phyloP scores from a whole-genome alignment of 345 rosid species.

The Salix koriyanagi region DNA sequence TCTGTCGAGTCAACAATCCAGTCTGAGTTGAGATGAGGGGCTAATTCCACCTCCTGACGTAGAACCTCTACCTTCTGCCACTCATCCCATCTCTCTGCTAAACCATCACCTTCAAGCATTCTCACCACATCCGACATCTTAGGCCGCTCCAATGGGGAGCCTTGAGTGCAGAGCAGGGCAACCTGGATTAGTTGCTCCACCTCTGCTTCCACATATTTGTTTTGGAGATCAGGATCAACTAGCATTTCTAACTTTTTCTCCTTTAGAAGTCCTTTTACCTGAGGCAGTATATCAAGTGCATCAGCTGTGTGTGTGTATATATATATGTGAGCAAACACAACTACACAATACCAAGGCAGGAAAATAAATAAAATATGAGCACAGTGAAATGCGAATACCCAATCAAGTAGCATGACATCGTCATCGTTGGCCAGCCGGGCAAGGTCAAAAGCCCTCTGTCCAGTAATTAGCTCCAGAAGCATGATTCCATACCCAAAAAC shows the following conservation, averaged over 20 bases:
- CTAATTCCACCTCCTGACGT: slow-evolving; percentile 74
- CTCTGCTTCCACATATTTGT: slow-evolving; percentile 63
- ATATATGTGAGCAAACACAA: neutral
- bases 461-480: slow-evolving; percentile 92
- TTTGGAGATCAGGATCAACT: slow-evolving; percentile 89
- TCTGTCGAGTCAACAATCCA: slow-evolving; percentile 92
- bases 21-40: slow-evolving; percentile 68
- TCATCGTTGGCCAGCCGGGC: slow-evolving; percentile 96
- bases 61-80: slow-evolving; percentile 94
- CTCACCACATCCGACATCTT: slow-evolving; percentile 96
- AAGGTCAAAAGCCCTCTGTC: slow-evolving; percentile 96
- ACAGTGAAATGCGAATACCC: slow-evolving; percentile 46
- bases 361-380: neutral
- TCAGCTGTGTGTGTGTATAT: neutral
- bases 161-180: slow-evolving; percentile 89
- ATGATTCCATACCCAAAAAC: slow-evolving; percentile 96
- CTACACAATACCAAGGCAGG: neutral
- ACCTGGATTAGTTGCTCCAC: slow-evolving; percentile 93
- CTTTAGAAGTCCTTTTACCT: slow-evolving; percentile 95
- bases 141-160: slow-evolving; percentile 85
- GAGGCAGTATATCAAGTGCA: slow-evolving; percentile 6
- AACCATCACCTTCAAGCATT: slow-evolving; percentile 95
- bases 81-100: slow-evolving; percentile 91
- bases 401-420: slow-evolving; percentile 94
- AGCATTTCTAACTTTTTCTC: slow-evolving; percentile 91